These are phyloP conservation scores for Trypethelium eluteriae DNA, from an alignment of 495 filamentous ascomycete genomes.

Conservation along the genomic window DNA sequence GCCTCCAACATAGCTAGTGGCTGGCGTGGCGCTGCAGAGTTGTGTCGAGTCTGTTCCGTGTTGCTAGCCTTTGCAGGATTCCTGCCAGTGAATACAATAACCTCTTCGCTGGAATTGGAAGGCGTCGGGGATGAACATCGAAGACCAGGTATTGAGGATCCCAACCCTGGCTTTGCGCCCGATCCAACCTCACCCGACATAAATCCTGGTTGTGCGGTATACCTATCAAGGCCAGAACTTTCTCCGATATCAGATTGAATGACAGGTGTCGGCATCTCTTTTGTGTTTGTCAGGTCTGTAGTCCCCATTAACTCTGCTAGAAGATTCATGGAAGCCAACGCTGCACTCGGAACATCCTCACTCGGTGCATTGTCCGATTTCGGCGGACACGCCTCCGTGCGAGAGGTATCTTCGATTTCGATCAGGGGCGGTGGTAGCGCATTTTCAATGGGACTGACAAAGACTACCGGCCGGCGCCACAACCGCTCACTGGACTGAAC, in stretches of 20 bases:
- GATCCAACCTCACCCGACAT: background rate
- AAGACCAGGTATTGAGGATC: conserved; percentile 22
- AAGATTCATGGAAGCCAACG: background rate
- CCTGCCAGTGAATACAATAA: conserved; percentile 59
- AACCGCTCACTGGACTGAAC: conserved; percentile 23
- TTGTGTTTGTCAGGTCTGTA: background rate
- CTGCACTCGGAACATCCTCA: no score
- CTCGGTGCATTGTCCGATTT: no score
- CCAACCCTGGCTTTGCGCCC: background rate
- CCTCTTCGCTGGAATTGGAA: conserved; percentile 56
- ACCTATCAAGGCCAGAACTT: background rate
- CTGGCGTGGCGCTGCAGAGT: background rate
- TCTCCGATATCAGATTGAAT: background rate
- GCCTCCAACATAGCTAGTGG: background rate
- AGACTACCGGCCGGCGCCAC: conserved; percentile 54
- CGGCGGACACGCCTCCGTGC: no score
- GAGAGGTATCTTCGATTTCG: no score
- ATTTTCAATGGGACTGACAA: conserved; percentile 54
- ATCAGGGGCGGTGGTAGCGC: conserved; percentile 5
- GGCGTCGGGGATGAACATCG: conserved; percentile 37
- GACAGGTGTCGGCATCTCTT: background rate
- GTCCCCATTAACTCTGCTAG: background rate
- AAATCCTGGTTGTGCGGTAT: background rate
- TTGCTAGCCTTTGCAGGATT: conserved; percentile 21
- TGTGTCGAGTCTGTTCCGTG: conserved; percentile 17